Percentiles rank a stretch among this genome's conserved stretches.
Conservation (phyloP, 306 rosid species). For the Acacia melanoxylon region DNA sequence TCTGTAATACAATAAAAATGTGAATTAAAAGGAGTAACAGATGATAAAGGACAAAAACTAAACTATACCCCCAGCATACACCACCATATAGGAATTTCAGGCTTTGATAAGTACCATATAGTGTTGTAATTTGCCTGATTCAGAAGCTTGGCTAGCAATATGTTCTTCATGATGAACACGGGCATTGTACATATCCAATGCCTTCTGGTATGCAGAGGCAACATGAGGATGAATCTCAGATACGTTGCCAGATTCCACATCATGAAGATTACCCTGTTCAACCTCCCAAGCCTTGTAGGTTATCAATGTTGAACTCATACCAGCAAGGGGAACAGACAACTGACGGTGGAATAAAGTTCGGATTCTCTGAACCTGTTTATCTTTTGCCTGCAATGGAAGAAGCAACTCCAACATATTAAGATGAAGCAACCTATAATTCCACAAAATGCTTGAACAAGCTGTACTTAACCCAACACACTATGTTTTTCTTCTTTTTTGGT, state of each 20-base stretch:
- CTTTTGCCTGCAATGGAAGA: constrained; percentile 61
- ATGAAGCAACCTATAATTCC: constrained; percentile 21
- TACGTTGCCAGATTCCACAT: constrained; percentile 41
- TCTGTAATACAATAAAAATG: constrained; percentile 47
- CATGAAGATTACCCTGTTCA: constrained; percentile 54
- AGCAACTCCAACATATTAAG: constrained; percentile 23
- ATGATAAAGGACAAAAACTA: constrained; percentile 3
- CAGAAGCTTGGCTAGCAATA: constrained; percentile 56
- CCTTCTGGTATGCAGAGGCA: constrained; percentile 68
- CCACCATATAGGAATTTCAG: constrained; percentile 5
- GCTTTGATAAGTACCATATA: constrained; percentile 54
- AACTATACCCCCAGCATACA: neutral
- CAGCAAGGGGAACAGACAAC: constrained; percentile 77
- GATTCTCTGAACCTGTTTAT: constrained; percentile 69
- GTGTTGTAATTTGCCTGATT: constrained; percentile 62
- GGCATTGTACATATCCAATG: constrained; percentile 72
- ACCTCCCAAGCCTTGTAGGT: constrained; percentile 85
- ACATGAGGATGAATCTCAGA: constrained; percentile 60
- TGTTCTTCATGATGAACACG: constrained; percentile 68
- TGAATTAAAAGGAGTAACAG: constrained; percentile 9
- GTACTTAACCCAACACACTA: constrained; percentile 6
- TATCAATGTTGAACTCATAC: constrained; percentile 65
- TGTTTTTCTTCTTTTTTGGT: too few relatives aligned
- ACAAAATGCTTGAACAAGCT: constrained; percentile 27
- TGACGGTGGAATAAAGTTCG: constrained; percentile 84